These are phyloP conservation scores for Yamadazyma kitorensis DNA, from an alignment of 805 yeast genomes.

Conservation along the genomic window DNA sequence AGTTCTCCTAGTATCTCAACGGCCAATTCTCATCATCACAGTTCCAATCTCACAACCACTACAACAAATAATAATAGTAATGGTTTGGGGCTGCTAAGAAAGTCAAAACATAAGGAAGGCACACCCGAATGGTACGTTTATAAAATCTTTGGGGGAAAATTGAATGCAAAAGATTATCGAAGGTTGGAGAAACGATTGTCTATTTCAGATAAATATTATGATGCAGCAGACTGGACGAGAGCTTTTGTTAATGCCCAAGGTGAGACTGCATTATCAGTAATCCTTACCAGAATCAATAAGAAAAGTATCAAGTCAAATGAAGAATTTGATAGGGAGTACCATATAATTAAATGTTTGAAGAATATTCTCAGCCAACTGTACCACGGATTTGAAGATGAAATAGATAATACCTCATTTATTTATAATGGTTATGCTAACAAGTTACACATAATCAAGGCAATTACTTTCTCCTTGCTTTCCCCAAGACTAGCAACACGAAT, in stretches of 20 bases:
- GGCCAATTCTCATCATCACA: no score
- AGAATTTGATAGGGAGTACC: conserved; percentile 39
- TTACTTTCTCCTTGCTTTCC: conserved; percentile 36
- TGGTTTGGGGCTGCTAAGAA: no score
- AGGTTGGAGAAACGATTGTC: conserved; percentile 32
- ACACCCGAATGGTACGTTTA: conserved; percentile 42
- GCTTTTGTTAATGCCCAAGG: conserved; percentile 40
- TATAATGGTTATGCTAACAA: conserved; percentile 20
- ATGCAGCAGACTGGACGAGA: conserved; percentile 26
- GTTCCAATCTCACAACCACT: no score
- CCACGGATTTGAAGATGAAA: conserved; percentile 9
- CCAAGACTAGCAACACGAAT: conserved; percentile 40
- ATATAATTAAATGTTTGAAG: conserved; percentile 37
- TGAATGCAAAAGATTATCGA: conserved; percentile 30
- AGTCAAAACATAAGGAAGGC: conserved; percentile 32
- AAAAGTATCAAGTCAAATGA: conserved; percentile 44
- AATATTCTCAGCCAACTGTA: conserved; percentile 24
- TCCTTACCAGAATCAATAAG: conserved; percentile 35
- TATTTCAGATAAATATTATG: conserved; percentile 17
- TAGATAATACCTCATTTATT: conserved; percentile 9
- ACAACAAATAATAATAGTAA: no score
- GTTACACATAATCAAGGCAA: conserved; percentile 32
- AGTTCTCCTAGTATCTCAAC: neutral
- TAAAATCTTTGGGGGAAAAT: conserved; percentile 31
- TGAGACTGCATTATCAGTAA: conserved; percentile 40